phyloP scores from a whole-genome alignment of 345 rosid genomes.

The Populus deltoides region DNA sequence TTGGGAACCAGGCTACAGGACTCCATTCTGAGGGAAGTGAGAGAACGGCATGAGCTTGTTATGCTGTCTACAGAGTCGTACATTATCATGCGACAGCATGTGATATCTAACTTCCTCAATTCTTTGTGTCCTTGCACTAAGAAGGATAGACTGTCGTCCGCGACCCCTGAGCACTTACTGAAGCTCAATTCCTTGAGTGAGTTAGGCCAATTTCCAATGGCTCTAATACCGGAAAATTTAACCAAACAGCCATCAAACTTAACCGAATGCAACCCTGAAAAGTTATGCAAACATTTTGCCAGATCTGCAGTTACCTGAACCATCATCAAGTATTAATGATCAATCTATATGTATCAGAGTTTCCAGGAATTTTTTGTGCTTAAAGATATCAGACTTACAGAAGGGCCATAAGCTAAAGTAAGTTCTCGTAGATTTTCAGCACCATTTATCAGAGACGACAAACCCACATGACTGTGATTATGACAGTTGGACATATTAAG shows the following conservation, averaged over 20 bases:
- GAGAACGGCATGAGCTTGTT: slow-evolving; percentile 42
- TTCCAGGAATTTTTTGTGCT: background rate
- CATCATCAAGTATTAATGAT: slow-evolving; percentile 14
- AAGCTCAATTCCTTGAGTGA: slow-evolving; percentile 57
- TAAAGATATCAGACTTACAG: slow-evolving; percentile 31
- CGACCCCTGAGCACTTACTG: slow-evolving; percentile 65
- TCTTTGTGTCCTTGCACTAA: slow-evolving; percentile 46
- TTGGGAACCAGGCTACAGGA: slow-evolving; percentile 56
- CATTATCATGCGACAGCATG: slow-evolving; percentile 66
- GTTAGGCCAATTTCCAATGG: slow-evolving; percentile 43
- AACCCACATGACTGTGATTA: slow-evolving; percentile 45
- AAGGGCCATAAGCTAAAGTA: slow-evolving; percentile 48
- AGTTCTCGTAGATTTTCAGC: slow-evolving; percentile 48
- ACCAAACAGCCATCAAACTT: slow-evolving; percentile 57
- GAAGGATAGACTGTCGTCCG: slow-evolving; percentile 59
- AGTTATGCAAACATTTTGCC: slow-evolving; percentile 45
- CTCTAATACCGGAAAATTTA: slow-evolving; percentile 48
- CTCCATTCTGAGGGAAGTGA: slow-evolving; percentile 60
- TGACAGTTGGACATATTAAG: slow-evolving; percentile 66
- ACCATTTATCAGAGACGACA: slow-evolving; percentile 49
- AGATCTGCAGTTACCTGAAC: slow-evolving; percentile 54
- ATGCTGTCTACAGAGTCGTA: slow-evolving; percentile 49
- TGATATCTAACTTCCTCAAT: slow-evolving; percentile 57
- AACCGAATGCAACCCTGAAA: slow-evolving; percentile 46
- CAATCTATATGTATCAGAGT: background rate